These are phyloP conservation scores for Ambrosiella xylebori DNA, from an alignment of 2,329 filamentous ascomycete species.

Conservation along the genomic window DNA sequence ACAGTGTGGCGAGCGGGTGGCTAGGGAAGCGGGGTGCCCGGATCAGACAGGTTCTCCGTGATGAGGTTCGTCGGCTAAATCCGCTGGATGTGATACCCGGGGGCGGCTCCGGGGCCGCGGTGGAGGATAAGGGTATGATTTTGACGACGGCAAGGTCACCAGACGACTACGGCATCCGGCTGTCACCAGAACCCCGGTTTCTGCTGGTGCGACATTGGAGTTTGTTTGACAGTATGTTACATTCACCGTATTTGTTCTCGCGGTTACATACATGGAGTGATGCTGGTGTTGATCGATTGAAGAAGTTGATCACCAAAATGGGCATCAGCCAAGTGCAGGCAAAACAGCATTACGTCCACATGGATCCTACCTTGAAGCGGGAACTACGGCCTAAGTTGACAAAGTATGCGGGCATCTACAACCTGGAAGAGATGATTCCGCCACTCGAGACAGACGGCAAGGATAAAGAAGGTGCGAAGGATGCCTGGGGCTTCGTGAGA, in stretches of 20 bases:
- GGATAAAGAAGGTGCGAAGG: constrained; percentile 55
- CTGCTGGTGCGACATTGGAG: constrained; percentile 92
- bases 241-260: constrained; percentile 86
- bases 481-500: constrained; percentile 91
- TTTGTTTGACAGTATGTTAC: constrained; percentile 94
- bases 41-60: constrained; percentile 69
- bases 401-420: constrained; percentile 84
- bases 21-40: constrained; percentile 65
- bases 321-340: constrained; percentile 86
- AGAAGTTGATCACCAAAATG: constrained; percentile 96
- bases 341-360: constrained; percentile 90
- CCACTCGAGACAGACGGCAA: constrained; percentile 53
- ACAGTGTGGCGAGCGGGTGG: constrained; percentile 51
- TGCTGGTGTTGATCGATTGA: constrained; percentile 66
- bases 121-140: constrained; percentile 63
- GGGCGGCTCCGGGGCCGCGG: constrained; percentile 19
- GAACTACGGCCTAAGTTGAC: constrained; percentile 70
- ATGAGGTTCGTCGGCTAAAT: constrained; percentile 87
- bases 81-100: constrained; percentile 45
- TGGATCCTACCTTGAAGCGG: constrained; percentile 94
- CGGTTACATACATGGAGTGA: constrained; percentile 91
- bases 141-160: constrained; percentile 76
- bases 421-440: constrained; percentile 83
- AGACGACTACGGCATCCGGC: constrained; percentile 76
- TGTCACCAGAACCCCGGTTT: constrained; percentile 88